Evolutionary conservation across 2,329 filamentous ascomycete species (phyloP).

Genomic region (Aphanocladium album): DNA sequence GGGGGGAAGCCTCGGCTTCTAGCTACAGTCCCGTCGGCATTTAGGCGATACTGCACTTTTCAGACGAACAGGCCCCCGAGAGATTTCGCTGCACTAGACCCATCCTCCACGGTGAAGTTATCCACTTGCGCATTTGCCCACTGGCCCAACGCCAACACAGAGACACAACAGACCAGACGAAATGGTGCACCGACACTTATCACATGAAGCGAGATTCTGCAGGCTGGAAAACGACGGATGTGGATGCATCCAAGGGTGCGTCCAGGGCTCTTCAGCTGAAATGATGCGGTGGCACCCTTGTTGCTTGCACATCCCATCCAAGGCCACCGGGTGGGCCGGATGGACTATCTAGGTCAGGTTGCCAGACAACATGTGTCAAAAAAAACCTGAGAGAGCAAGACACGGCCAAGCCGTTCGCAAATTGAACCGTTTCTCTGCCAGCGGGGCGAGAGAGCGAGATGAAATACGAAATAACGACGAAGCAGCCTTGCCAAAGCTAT

Average conservation of each 20-base stretch:
- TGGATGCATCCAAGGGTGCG: not conserved
- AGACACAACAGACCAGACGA: not conserved
- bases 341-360: not conserved
- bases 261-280: slow-evolving; percentile 3
- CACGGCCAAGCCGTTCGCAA: not conserved
- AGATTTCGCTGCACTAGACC: not conserved
- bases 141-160: not conserved
- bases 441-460: not conserved
- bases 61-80: not conserved
- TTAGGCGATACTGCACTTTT: not conserved
- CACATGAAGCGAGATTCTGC: slow-evolving; percentile 9
- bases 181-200: not conserved
- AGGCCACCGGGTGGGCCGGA: not conserved
- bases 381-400: not conserved
- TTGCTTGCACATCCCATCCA: not conserved
- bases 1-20: not conserved
- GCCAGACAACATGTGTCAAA: not conserved
- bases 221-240: not conserved
- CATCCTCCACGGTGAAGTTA: not conserved
- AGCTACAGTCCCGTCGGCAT: not conserved
- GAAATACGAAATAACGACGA: not conserved
- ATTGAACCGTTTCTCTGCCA: not conserved
- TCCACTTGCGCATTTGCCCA: not conserved
- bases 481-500: too few relatives aligned
- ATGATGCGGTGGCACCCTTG: not conserved